Conservation (phyloP, 1,284 basidiomycete species). For the Blastosporella zonata region DNA sequence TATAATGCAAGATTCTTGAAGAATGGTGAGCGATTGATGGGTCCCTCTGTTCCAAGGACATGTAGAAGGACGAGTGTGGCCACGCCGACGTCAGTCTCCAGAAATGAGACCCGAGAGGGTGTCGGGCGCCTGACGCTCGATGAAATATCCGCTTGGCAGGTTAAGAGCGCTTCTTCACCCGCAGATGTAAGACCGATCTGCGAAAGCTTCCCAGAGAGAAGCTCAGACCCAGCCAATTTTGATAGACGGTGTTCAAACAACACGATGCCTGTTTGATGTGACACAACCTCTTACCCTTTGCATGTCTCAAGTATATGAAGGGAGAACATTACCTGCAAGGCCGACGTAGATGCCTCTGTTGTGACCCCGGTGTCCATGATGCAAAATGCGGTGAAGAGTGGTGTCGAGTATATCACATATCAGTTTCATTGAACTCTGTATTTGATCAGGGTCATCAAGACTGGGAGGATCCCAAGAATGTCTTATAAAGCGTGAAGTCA, state of each 20-base stretch:
- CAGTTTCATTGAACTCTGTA: conserved; percentile 2
- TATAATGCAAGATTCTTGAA: conserved; percentile 23
- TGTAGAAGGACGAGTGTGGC: conserved; percentile 33
- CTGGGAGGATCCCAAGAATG: conserved; percentile 14
- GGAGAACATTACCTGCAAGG: conserved; percentile 21
- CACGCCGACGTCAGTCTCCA: conserved; percentile 38
- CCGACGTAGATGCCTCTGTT: conserved; percentile 25
- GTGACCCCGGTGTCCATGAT: conserved; percentile 12
- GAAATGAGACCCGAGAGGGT: conserved; percentile 31
- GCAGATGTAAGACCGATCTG: conserved; percentile 9
- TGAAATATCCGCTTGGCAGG: conserved; percentile 16
- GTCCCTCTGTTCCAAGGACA: conserved; percentile 8
- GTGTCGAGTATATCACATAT: conserved; percentile 13
- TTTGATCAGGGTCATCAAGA: neutral
- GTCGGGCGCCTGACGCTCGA: conserved; percentile 1
- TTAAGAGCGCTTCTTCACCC: conserved; percentile 23
- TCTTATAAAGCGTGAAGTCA: conserved; percentile 17
- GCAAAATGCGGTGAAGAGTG: conserved; percentile 22
- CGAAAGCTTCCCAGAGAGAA: neutral
- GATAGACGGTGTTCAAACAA: conserved; percentile 29
- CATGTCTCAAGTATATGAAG: neutral
- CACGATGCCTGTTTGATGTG: conserved; percentile 24
- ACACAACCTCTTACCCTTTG: neutral
- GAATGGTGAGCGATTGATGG: conserved; percentile 10
- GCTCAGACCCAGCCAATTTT: conserved; percentile 1